Evolutionary conservation across 106 monocot species (phyloP).

Genomic region (Acorus calamus): DNA sequence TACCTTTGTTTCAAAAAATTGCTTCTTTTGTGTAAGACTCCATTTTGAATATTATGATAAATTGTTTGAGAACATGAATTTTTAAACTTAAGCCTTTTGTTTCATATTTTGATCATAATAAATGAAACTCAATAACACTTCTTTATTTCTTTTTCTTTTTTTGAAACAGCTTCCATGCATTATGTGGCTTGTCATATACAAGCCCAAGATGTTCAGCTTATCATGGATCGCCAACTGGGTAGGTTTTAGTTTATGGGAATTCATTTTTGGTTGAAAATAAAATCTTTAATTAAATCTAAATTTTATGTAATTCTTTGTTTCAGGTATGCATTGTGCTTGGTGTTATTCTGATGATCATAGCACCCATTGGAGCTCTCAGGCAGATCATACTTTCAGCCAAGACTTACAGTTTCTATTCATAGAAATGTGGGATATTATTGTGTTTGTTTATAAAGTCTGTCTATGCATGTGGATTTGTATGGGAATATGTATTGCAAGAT

Average conservation of each 20-base stretch:
- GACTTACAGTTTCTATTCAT: conserved; percentile 32
- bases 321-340: conserved; percentile 39
- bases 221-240: conserved; percentile 74
- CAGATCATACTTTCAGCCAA: conserved; percentile 28
- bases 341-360: conserved; percentile 18
- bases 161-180: conserved; percentile 54
- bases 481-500: no score
- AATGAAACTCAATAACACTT: no score
- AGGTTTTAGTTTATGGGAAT: background rate
- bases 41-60: no score
- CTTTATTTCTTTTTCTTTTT: no score
- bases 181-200: conserved; percentile 63
- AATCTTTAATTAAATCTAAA: no score
- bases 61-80: no score
- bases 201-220: conserved; percentile 48
- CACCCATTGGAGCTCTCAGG: conserved; percentile 33
- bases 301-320: background rate
- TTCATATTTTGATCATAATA: no score
- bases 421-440: background rate
- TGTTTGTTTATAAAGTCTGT: no score
- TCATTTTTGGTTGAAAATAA: background rate
- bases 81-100: no score
- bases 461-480: no score
- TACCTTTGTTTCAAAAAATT: no score
- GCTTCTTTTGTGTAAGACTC: no score